Base-by-base conservation (phyloP, 495 filamentous ascomycete species). In the Penicillium canariense region DNA sequence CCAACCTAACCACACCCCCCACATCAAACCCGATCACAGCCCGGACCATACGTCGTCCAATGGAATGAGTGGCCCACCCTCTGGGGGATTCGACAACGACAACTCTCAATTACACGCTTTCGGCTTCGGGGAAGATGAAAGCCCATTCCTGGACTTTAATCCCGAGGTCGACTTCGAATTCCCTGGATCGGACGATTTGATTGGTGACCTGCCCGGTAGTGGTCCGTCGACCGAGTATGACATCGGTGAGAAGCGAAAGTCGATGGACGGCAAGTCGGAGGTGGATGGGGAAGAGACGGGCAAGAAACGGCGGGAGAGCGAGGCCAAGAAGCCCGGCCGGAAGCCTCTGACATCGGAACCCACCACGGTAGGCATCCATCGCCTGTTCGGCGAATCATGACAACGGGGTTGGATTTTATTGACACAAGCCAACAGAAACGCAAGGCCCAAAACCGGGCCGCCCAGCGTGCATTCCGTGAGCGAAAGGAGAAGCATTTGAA, bases 401-500 rank as follows among this genome's bases (percentile, higher is more conserved):
- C 39, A 26, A 35, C 14, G 22, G 18, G 23, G 26, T 9, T 36
- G 17, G 22, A 40, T 28, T 27, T 32, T 43, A 61, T 39, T 30
- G 40, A 67, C 81, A 86, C 70, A 88, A 70, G 31, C 25, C 9
- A 54, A 31, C 61, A 97, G 92, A 99, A 99, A 77, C 89, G 94
- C 59, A 99, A 99, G 74, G 94, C 95, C 10, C 94, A 99, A 67
- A 99, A 99, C 61, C 87, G 94, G 53, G 94, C 95, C 1, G 94
- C 94, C 25, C 94, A 99, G 73, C 83, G 94, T 36, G 94, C 94
- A 6, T 99, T 99, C 82, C 83, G 94, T 22, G 94, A 99, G 68
- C 89, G 94, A 43, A 99, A 99, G 75, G 94, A 99, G 73, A 96
- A 90, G 72, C 94, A 99, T 63, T 67, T 99, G 38, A 96, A 93